A percentile compares a stretch with the other conserved stretches of the same genome.
phyloP scores from a whole-genome alignment of 805 yeast genomes.

The Alloascoidea hylecoeti region DNA sequence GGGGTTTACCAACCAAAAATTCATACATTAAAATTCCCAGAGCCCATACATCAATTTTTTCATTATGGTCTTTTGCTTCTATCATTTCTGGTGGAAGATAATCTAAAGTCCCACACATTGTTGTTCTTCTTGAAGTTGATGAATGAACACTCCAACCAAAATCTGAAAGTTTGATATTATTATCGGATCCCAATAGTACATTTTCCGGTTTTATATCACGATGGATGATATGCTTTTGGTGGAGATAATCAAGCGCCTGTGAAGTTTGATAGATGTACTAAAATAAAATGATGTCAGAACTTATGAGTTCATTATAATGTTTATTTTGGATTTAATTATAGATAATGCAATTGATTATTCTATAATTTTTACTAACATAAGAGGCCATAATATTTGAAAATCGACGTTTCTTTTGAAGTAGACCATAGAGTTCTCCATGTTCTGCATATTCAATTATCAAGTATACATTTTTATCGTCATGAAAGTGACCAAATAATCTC shows the following conservation, averaged over 20 bases:
- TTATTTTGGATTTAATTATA: constrained; percentile 3
- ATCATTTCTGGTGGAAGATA: constrained; percentile 94
- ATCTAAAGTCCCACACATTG: constrained; percentile 92
- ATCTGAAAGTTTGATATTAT: constrained; percentile 74
- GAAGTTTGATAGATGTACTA: constrained; percentile 72
- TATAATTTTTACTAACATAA: constrained; percentile 14
- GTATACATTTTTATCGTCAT: constrained; percentile 70
- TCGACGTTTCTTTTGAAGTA: constrained; percentile 48
- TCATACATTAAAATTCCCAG: constrained; percentile 81
- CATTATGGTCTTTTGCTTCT: constrained; percentile 66
- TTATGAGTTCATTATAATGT: too few relatives aligned
- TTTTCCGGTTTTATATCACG: constrained; percentile 94
- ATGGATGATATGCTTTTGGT: constrained; percentile 70
- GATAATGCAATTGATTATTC: not conserved
- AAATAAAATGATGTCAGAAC: not conserved
- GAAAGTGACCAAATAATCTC: constrained; percentile 75
- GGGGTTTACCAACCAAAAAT: constrained; percentile 78
- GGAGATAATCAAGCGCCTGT: constrained; percentile 64
- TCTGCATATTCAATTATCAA: constrained; percentile 74
- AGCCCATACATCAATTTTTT: constrained; percentile 83
- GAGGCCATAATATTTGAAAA: constrained; percentile 67
- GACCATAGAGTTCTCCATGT: constrained; percentile 75
- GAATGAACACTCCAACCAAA: constrained; percentile 92
- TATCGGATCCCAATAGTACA: constrained; percentile 62
- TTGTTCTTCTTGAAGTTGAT: constrained; percentile 43